Evolutionary conservation across 2,329 filamentous ascomycete genomes (phyloP), one percentile per base, ranked within the genome.

Genomic region (Ophioceras dolichostomum): DNA sequence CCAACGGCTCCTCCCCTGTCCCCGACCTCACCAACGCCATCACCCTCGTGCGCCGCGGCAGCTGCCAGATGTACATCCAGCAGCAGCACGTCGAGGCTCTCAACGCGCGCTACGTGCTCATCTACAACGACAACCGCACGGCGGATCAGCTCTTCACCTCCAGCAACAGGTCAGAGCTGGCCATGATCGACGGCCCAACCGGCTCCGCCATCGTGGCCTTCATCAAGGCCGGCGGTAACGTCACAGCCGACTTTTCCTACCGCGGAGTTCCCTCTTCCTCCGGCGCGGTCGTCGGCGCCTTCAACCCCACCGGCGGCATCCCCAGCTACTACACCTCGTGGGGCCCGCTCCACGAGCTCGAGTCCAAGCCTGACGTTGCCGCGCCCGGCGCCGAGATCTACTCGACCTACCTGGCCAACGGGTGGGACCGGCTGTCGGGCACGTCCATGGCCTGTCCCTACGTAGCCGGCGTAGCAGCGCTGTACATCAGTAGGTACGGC

Each of bases 361-460:
- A 57, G 36, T 50, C 64, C 36, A 62, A 61, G 43, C 61, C 62
- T 9, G 56, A 65, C 32, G 45, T 66, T 34, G 58, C 57, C 10
- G 54, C 60, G 1, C 60, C 62, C 3, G 61, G 62, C 31, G 56
- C 58, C 33, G 54, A 57, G 18, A 68, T 68, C 37, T 56, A 62
- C 37, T 62, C 61, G 19, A 67, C 64, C 2, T 68, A 58, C 38
- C 59, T 61, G 12, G 37, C 40, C 9, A 48, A 57, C 18, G 48
- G 45, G 1, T 52, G 51, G 34, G 56, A 55, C 12, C 54, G 67
- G 3, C 52, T 64, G 16, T 61, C 56, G 32, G 66, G 66, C 22
- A 70, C 66, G 2, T 65, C 61, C 2, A 68, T 69, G 66, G 60
- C 64, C 3, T 57, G 55, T 13, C 64, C 64, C 2, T 63, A 63